Percentiles rank a stretch among this genome's conserved stretches.
Evolutionary conservation across 2,329 filamentous ascomycete genomes (phyloP).

Genomic region (Venturia oleaginea): DNA sequence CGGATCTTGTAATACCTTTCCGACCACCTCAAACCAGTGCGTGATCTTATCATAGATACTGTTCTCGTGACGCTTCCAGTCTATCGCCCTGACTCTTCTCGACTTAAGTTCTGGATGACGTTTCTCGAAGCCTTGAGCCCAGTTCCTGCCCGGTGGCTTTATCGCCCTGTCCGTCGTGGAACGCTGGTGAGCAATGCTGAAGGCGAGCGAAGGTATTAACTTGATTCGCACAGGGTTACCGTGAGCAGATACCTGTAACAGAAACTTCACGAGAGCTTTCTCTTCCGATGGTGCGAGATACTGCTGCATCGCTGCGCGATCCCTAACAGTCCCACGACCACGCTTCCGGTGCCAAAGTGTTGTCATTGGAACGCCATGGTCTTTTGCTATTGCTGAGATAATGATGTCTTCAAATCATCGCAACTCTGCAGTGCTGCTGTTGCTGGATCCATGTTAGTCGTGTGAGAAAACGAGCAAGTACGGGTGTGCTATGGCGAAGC

Average conservation of each 20-base stretch:
- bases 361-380: too few relatives aligned
- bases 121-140: conserved; percentile 17
- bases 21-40: conserved; percentile 17
- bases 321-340: too few relatives aligned
- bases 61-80: conserved; percentile 19
- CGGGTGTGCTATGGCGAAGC: too few relatives aligned
- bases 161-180: background rate
- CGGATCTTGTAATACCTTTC: conserved; percentile 14
- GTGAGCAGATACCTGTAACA: conserved; percentile 15
- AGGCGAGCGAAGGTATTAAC: conserved; percentile 15
- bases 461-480: too few relatives aligned
- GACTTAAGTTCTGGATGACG: conserved; percentile 17
- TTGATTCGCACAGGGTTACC: conserved; percentile 17
- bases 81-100: conserved; percentile 17
- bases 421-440: too few relatives aligned
- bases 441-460: too few relatives aligned
- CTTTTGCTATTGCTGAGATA: too few relatives aligned
- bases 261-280: conserved; percentile 15
- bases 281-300: conserved; percentile 14
- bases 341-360: too few relatives aligned
- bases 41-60: conserved; percentile 14
- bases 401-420: too few relatives aligned
- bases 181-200: conserved; percentile 1
- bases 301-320: background rate
- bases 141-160: conserved; percentile 17